Conservation (phyloP, 2,329 filamentous ascomycete genomes). For the Fusarium dimerum region DNA sequence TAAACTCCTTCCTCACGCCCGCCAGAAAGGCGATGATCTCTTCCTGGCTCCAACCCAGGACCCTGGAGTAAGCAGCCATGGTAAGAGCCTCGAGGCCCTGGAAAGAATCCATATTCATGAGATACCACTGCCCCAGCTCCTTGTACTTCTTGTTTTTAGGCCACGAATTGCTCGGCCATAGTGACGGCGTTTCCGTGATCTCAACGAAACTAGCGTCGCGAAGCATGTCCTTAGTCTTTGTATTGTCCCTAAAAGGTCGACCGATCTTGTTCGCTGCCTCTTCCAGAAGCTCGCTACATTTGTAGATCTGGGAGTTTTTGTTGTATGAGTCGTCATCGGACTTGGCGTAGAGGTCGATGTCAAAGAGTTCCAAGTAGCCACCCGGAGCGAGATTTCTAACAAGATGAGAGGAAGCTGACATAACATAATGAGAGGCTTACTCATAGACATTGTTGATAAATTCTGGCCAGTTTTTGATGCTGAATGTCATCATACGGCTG, state of each 20-base stretch:
- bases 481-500: constrained; percentile 18
- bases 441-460: constrained; percentile 8
- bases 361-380: constrained; percentile 21
- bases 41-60: too few species aligned
- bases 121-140: constrained; percentile 17
- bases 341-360: constrained; percentile 10
- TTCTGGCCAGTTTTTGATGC: constrained; percentile 6
- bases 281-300: constrained; percentile 19
- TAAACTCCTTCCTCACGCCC: too few species aligned
- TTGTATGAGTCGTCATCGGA: constrained; percentile 11
- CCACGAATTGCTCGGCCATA: constrained; percentile 24
- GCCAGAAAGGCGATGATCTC: too few species aligned
- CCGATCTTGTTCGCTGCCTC: constrained; percentile 27
- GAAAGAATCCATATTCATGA: constrained; percentile 7
- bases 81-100: constrained; percentile 19
- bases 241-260: constrained; percentile 13
- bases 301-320: constrained; percentile 5
- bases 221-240: constrained; percentile 13
- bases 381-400: constrained; percentile 19
- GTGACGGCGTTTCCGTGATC: constrained; percentile 12
- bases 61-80: constrained; percentile 8
- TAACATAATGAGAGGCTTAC: not conserved
- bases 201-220: constrained; percentile 19
- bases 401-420: not conserved
- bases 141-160: constrained; percentile 17